Base-by-base conservation (phyloP, 139 green algal species). In the Deuterostichococcus epilithicus region DNA sequence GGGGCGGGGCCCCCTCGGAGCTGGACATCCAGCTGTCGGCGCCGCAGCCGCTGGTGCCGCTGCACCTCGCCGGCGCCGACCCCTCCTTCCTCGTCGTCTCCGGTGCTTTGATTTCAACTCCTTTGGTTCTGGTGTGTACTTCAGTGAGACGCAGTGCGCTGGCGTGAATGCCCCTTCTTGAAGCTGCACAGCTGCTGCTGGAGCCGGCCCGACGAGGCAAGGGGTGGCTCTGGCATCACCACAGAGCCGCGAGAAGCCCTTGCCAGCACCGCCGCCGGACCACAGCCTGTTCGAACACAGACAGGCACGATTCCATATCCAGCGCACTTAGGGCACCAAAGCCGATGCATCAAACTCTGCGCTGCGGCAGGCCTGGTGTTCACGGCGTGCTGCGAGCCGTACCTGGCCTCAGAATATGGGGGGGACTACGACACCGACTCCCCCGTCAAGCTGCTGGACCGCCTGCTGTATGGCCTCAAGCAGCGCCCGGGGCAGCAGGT, bases 361-460 rank as follows among this genome's bases (percentile, higher is more conserved):
- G 65, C 65, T 37, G 25, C 58, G 2, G 77, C 78, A 82, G 86
- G 83, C 32, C 38, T 89, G 1, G 85, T 95, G 6, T 94, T 95
- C 86, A 92, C 87, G 4, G 39, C 72, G 0, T 83, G 82, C 45
- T 89, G 80, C 63, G 91, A 95, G 72, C 90, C 87, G 3, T 96
- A 94, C 85, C 77, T 96, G 58, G 74, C 83, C 72, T 83, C 52
- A 26, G 94, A 98, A 84, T 97, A 94, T 70, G 92, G 92, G 26
- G 32, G 70, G 35, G 91, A 98, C 26, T 99, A 94, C 79, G 80
- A 93, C 59, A 94, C 84, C 39, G 91, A 98, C 18, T 85, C 93
- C 26, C 95, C 95, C 18, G 92, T 97, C 3, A 94, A 93, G 83
- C 84, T 98, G 39, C 86, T 99, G 42, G 86, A 97, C 78, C 76